A percentile compares a stretch with the other conserved stretches of the same genome.
These are phyloP conservation scores for Suillus placidus DNA, from an alignment of 768 basidiomycete species.

Conservation along the genomic window DNA sequence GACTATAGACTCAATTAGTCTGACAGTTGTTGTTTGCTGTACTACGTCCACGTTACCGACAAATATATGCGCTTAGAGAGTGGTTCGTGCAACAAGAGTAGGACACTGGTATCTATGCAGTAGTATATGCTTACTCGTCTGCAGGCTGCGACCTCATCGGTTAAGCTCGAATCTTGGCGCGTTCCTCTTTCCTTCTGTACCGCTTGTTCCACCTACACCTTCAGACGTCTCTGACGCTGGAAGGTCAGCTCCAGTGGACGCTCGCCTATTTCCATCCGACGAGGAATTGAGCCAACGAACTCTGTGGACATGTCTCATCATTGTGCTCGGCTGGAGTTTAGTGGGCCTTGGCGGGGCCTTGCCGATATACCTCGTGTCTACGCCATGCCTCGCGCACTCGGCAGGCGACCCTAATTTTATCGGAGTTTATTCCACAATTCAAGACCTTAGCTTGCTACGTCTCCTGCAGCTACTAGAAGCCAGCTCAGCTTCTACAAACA, in stretches of 20 bases:
- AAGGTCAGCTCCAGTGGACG: slow-evolving; percentile 50
- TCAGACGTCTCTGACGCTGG: slow-evolving; percentile 58
- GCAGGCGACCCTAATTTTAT: slow-evolving; percentile 46
- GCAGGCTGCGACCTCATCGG: slow-evolving; percentile 65
- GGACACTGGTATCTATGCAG: slow-evolving; percentile 30
- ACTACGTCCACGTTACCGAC: slow-evolving; percentile 67
- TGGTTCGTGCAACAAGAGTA: slow-evolving; percentile 78
- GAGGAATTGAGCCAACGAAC: slow-evolving; percentile 73
- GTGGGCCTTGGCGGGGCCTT: slow-evolving; percentile 71
- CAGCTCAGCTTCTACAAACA: slow-evolving; percentile 37
- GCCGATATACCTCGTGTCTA: slow-evolving; percentile 70
- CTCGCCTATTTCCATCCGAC: slow-evolving; percentile 70
- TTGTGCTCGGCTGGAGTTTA: slow-evolving; percentile 68
- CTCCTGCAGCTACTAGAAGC: slow-evolving; percentile 65
- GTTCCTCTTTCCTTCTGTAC: slow-evolving; percentile 72
- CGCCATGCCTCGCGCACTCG: slow-evolving; percentile 66
- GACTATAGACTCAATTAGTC: background rate
- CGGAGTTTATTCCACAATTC: slow-evolving; percentile 67
- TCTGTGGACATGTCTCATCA: slow-evolving; percentile 65
- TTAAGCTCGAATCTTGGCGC: slow-evolving; percentile 61
- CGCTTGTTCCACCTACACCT: slow-evolving; percentile 62
- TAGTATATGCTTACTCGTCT: slow-evolving; percentile 16
- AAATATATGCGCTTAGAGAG: slow-evolving; percentile 71
- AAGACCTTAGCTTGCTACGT: slow-evolving; percentile 77
- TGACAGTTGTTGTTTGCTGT: slow-evolving; percentile 66